phyloP scores from a whole-genome alignment of 2,329 filamentous ascomycete species.

The Aspergillus sp. region DNA sequence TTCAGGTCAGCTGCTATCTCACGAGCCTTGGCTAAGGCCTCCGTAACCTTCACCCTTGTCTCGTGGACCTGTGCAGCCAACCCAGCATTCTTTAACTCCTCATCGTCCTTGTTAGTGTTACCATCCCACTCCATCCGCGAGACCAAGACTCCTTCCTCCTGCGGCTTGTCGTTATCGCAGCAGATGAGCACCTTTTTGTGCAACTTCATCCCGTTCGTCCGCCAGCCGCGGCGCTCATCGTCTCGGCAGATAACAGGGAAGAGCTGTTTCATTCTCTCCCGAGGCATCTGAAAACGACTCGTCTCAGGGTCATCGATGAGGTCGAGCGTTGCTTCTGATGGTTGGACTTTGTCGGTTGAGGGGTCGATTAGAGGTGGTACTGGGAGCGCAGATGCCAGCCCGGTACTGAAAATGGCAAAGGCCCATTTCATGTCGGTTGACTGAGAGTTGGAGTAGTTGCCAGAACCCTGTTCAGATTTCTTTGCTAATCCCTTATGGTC shows the following conservation, averaged over 20 bases:
- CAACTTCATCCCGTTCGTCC: background rate
- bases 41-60: background rate
- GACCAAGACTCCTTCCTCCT: background rate
- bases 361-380: background rate
- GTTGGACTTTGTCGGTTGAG: background rate
- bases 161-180: background rate
- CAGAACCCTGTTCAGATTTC: too few species aligned
- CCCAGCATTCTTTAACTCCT: background rate
- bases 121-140: background rate
- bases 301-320: background rate
- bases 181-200: background rate
- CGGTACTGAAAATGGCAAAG: background rate
- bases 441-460: background rate
- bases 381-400: background rate
- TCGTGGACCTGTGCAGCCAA: background rate
- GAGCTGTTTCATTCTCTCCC: background rate
- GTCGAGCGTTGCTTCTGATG: background rate
- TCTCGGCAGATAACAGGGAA: background rate
- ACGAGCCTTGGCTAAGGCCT: background rate
- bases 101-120: background rate
- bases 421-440: background rate
- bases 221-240: background rate
- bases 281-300: background rate
- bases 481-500: background rate
- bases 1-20: background rate